Evolutionary conservation across 768 basidiomycete species (phyloP).

Genomic region (Rhodosporidiobolus sp.): DNA sequence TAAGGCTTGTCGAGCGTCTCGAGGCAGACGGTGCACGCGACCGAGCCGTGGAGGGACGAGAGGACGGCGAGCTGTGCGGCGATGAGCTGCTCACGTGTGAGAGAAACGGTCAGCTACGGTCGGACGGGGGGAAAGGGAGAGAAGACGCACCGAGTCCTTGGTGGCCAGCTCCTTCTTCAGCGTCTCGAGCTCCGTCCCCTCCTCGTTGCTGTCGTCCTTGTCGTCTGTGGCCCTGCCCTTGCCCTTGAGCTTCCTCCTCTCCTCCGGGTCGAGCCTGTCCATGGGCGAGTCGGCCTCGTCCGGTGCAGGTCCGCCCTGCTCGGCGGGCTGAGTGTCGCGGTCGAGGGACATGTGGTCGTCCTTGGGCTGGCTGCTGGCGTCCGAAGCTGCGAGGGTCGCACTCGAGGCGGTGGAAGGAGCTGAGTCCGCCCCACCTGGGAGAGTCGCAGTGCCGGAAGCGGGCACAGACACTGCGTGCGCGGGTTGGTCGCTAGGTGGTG

Average conservation of each 20-base stretch:
- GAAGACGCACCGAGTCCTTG: constrained; percentile 21
- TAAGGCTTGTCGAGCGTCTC: constrained; percentile 35
- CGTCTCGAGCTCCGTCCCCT: not conserved
- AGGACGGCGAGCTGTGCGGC: constrained; percentile 23
- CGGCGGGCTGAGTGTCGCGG: not conserved
- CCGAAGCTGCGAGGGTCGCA: not conserved
- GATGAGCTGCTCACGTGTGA: constrained; percentile 7
- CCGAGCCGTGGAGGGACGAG: constrained; percentile 15
- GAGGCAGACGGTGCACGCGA: constrained; percentile 36
- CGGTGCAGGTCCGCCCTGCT: not conserved
- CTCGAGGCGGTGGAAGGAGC: not conserved
- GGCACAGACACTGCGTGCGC: not conserved
- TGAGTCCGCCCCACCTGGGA: not conserved
- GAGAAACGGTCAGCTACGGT: not conserved
- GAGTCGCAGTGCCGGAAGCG: not conserved
- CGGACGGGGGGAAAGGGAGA: too few relatives aligned
- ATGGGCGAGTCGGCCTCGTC: constrained; percentile 4
- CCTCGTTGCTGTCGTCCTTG: not conserved
- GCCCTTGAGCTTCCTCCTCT: constrained; percentile 26
- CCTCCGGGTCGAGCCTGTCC: constrained; percentile 12
- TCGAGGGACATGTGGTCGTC: not conserved
- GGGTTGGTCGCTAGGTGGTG: not conserved
- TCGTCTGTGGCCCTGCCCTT: constrained; percentile 22
- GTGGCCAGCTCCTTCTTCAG: constrained; percentile 17
- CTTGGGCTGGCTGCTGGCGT: not conserved